Percentiles rank a stretch among this genome's conserved stretches.
These are phyloP conservation scores for Prototheca cutis DNA, from an alignment of 163 green algal genomes.

Conservation along the genomic window DNA sequence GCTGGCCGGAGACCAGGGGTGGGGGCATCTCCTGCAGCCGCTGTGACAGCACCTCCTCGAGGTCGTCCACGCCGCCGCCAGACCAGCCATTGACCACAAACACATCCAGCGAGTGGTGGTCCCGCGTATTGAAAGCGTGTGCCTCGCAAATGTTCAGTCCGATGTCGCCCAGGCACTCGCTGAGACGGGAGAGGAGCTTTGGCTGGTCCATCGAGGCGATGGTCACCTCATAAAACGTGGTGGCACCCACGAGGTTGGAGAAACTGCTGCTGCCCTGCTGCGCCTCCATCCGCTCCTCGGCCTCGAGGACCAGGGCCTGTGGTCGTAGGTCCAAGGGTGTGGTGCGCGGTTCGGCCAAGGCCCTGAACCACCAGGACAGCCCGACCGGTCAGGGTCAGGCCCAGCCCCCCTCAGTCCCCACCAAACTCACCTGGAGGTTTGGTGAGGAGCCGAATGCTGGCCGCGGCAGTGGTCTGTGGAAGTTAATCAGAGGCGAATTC, in stretches of 20 bases:
- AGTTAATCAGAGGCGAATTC: not conserved
- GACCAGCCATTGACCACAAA: constrained; percentile 89
- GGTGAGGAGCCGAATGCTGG: constrained; percentile 82
- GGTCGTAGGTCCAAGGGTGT: too few relatives aligned
- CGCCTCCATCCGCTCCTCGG: constrained; percentile 31
- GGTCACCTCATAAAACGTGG: constrained; percentile 81
- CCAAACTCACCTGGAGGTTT: constrained; percentile 58
- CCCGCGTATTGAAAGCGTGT: constrained; percentile 91
- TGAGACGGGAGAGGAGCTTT: constrained; percentile 81
- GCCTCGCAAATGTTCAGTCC: constrained; percentile 91
- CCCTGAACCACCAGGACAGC: too few relatives aligned
- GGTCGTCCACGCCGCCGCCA: constrained; percentile 35
- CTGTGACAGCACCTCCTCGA: constrained; percentile 69
- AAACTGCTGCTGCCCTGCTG: constrained; percentile 1
- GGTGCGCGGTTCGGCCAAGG: too few relatives aligned
- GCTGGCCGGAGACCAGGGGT: constrained; percentile 12
- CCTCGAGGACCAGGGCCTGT: constrained; percentile 61
- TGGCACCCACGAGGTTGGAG: constrained; percentile 4
- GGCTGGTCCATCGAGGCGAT: constrained; percentile 81
- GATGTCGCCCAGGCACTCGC: constrained; percentile 74
- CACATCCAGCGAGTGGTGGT: constrained; percentile 85
- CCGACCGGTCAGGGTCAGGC: too few relatives aligned
- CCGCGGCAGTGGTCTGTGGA: constrained; percentile 34
- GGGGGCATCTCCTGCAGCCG: constrained; percentile 65
- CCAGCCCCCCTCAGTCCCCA: not conserved